These are phyloP conservation scores for Selenicereus undatus DNA, from an alignment of 148 eudicot genomes.

Conservation along the genomic window DNA sequence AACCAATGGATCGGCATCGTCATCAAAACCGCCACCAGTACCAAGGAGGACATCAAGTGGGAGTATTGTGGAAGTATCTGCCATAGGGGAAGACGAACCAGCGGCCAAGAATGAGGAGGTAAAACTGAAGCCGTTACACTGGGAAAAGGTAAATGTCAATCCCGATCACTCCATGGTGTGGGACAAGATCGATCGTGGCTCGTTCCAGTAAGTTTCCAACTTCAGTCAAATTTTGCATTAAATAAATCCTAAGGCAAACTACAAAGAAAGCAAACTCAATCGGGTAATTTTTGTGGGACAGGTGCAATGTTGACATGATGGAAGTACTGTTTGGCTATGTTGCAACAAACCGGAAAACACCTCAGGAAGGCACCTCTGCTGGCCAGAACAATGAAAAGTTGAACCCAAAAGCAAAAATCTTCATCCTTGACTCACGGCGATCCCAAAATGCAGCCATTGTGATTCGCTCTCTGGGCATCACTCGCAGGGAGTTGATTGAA, in stretches of 20 bases:
- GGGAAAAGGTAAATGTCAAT: slow-evolving; percentile 83
- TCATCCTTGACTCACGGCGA: slow-evolving; percentile 63
- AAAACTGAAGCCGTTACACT: slow-evolving; percentile 84
- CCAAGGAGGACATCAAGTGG: slow-evolving; percentile 6
- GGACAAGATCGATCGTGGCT: slow-evolving; percentile 68
- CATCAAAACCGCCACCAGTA: slow-evolving; percentile 21
- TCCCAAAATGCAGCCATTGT: slow-evolving; percentile 85
- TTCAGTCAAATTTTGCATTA: neutral
- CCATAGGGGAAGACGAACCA: slow-evolving; percentile 31
- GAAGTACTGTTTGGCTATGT: slow-evolving; percentile 80
- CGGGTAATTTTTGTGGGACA: slow-evolving; percentile 27
- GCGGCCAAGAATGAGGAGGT: slow-evolving; percentile 53
- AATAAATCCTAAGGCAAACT: neutral
- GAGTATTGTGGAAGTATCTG: slow-evolving; percentile 19
- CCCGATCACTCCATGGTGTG: slow-evolving; percentile 81
- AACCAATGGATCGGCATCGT: neutral
- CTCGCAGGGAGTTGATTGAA: slow-evolving; percentile 52
- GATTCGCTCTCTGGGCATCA: slow-evolving; percentile 55
- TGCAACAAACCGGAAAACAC: slow-evolving; percentile 55
- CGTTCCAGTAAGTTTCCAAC: slow-evolving; percentile 58
- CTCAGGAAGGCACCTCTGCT: slow-evolving; percentile 19
- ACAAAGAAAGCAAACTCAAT: neutral
- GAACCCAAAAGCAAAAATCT: slow-evolving; percentile 45
- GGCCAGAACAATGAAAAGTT: slow-evolving; percentile 24
- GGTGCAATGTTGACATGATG: slow-evolving; percentile 85